These are phyloP conservation scores for Tulasnella sp. DNA, from an alignment of 768 basidiomycete species.

Conservation along the genomic window DNA sequence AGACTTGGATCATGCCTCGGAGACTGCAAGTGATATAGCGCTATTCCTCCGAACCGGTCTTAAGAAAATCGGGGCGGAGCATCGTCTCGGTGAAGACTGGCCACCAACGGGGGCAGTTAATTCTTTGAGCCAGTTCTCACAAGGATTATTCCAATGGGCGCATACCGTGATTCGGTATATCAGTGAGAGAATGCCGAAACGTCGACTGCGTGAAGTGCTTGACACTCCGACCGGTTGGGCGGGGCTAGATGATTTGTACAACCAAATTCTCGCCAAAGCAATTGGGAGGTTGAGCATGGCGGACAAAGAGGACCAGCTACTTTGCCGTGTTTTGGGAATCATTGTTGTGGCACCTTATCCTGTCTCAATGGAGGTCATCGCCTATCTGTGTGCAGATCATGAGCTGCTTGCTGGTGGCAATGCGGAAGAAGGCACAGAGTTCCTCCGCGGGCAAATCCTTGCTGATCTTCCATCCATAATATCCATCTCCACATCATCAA, in stretches of 20 bases:
- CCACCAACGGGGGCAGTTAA: neutral
- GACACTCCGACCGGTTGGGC: neutral
- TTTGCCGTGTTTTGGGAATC: neutral
- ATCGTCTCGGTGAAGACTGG: neutral
- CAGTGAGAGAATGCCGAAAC: neutral
- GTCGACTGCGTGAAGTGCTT: neutral
- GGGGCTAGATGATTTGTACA: neutral
- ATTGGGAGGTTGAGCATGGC: neutral
- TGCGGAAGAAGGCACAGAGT: neutral
- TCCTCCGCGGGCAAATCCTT: neutral
- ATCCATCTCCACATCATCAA: neutral
- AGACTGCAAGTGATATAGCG: neutral
- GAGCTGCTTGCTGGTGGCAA: neutral
- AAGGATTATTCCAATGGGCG: neutral
- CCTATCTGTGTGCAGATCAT: neutral
- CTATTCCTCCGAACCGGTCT: neutral
- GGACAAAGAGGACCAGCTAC: neutral
- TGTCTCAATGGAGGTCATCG: neutral
- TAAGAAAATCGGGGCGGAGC: neutral
- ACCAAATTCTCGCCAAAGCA: neutral
- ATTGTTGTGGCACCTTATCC: neutral
- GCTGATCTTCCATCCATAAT: neutral
- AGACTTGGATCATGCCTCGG: neutral
- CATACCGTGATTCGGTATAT: neutral
- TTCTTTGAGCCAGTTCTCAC: neutral